A percentile compares a stretch with the other conserved stretches of the same genome.
Conservation (phyloP, 352 stramenopile species). For the Phytopythium boreale region DNA sequence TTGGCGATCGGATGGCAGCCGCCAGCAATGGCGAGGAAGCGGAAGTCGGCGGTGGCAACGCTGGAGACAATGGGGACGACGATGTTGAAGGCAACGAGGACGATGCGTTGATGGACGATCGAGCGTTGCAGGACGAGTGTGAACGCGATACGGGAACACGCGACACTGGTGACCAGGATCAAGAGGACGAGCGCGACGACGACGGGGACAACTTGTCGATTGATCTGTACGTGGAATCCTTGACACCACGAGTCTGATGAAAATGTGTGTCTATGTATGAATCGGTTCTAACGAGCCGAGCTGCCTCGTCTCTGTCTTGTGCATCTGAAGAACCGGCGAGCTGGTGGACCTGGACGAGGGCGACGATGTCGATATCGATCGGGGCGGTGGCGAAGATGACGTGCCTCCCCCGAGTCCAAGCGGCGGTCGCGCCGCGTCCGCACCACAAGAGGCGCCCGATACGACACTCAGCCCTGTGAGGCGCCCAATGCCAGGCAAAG, state of each 20-base stretch:
- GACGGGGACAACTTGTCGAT: constrained; percentile 42
- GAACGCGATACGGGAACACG: background rate
- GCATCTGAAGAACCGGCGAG: constrained; percentile 26
- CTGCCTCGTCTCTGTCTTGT: constrained; percentile 5
- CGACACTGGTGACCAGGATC: background rate
- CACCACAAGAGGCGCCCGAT: background rate
- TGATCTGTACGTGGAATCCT: constrained; percentile 46
- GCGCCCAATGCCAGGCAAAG: background rate
- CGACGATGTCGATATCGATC: background rate
- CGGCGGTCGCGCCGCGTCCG: background rate
- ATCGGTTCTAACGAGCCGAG: constrained; percentile 9
- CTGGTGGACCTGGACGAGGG: constrained; percentile 4
- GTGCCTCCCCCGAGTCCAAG: background rate
- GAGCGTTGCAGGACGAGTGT: background rate
- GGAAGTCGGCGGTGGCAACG: background rate
- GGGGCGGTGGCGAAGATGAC: background rate
- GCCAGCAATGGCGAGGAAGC: background rate
- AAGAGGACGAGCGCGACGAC: background rate
- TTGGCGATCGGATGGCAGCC: background rate
- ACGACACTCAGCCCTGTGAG: background rate
- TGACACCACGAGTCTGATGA: background rate
- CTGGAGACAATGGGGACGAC: background rate
- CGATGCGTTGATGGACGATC: background rate
- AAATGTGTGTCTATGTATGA: constrained; percentile 9
- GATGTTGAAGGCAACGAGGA: background rate